phyloP scores from a whole-genome alignment of 179 eudicot genomes.

The Spinacia oleracea region DNA sequence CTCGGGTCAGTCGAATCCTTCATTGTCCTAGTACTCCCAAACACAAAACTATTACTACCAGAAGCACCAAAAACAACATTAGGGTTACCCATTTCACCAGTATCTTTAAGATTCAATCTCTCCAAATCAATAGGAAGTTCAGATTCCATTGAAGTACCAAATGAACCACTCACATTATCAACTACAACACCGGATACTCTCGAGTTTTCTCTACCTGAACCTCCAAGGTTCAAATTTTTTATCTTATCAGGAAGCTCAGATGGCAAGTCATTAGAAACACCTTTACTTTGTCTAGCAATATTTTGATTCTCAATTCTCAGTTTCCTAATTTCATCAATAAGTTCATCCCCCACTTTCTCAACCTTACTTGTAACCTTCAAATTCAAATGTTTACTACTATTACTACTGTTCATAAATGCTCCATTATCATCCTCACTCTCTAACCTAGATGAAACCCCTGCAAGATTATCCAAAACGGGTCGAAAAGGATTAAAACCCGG shows the following conservation, averaged over 20 bases:
- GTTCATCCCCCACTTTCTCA: slow-evolving; percentile 32
- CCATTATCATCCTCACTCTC: slow-evolving; percentile 26
- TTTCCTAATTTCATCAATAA: slow-evolving; percentile 52
- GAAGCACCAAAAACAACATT: slow-evolving; percentile 22
- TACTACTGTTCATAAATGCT: slow-evolving; percentile 23
- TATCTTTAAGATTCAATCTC: slow-evolving; percentile 38
- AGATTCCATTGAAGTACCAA: slow-evolving; percentile 25
- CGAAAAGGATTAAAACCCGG: slow-evolving; percentile 40
- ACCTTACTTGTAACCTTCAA: slow-evolving; percentile 31
- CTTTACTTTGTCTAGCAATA: slow-evolving; percentile 19
- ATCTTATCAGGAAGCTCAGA: slow-evolving; percentile 35
- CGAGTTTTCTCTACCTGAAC: slow-evolving; percentile 23
- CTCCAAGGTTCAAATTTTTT: slow-evolving; percentile 35
- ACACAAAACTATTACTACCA: slow-evolving; percentile 31
- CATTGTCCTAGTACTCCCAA: slow-evolving; percentile 31
- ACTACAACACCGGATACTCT: not conserved
- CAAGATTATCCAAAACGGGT: slow-evolving; percentile 26
- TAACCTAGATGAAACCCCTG: slow-evolving; percentile 35
- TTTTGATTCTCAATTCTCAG: slow-evolving; percentile 34
- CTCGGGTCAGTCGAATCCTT: slow-evolving; percentile 35
- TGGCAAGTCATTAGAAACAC: slow-evolving; percentile 25
- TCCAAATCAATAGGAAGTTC: slow-evolving; percentile 41
- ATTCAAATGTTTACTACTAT: slow-evolving; percentile 22
- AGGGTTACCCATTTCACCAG: slow-evolving; percentile 24
- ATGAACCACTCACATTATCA: slow-evolving; percentile 17